A percentile compares a stretch with the other conserved stretches of the same genome.
phyloP scores from a whole-genome alignment of 2,329 filamentous ascomycete species.

The Trichophyton simii region DNA sequence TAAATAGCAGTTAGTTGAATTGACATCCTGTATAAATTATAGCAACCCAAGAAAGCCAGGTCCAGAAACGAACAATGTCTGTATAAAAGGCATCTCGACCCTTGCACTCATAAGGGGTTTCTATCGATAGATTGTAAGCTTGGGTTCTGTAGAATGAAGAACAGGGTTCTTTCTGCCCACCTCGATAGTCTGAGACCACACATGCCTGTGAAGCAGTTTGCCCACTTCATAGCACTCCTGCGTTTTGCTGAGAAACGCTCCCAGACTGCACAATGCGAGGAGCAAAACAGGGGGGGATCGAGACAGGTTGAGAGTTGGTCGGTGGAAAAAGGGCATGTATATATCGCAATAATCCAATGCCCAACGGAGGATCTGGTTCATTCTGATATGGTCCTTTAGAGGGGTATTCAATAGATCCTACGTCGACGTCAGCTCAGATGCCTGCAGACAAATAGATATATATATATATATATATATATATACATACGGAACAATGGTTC shows the following conservation, averaged over 20 bases:
- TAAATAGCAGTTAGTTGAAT: neutral
- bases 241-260: slow-evolving; percentile 9
- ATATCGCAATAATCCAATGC: slow-evolving; percentile 16
- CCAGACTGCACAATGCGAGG: slow-evolving; percentile 14
- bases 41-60: neutral
- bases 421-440: neutral
- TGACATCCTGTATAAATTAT: neutral
- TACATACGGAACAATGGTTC: slow-evolving; percentile 11
- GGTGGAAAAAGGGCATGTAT: slow-evolving; percentile 16
- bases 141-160: neutral
- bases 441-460: neutral
- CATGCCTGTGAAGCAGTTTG: slow-evolving; percentile 11
- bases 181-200: slow-evolving; percentile 13
- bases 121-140: neutral
- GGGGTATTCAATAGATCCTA: slow-evolving; percentile 10
- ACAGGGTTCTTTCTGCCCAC: slow-evolving; percentile 3
- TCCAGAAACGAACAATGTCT: slow-evolving; percentile 12
- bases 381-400: slow-evolving; percentile 10
- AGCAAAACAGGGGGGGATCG: slow-evolving; percentile 11
- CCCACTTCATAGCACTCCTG: slow-evolving; percentile 10
- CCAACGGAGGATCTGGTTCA: slow-evolving; percentile 8
- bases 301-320: slow-evolving; percentile 13
- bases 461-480: neutral
- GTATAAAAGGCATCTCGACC: slow-evolving; percentile 16
- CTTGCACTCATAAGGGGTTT: slow-evolving; percentile 13